Percentiles rank a stretch among this genome's conserved stretches.
Conservation (phyloP, 306 rosid genomes). For the Carpinus fangiana region DNA sequence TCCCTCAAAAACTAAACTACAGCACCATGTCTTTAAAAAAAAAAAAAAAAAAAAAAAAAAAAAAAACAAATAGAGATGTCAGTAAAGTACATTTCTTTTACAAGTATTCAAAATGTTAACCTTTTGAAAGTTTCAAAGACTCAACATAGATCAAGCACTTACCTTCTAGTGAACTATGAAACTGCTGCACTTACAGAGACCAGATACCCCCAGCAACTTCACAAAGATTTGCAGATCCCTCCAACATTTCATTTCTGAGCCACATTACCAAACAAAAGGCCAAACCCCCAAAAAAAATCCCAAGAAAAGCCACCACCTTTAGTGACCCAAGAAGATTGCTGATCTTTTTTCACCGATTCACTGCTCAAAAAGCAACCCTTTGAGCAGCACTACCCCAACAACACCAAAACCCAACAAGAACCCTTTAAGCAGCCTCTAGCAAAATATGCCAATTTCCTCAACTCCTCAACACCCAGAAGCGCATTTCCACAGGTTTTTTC, state of each 20-base stretch:
- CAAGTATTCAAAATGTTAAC: not conserved
- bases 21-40: not conserved
- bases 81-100: constrained; percentile 18
- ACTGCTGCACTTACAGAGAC: constrained; percentile 32
- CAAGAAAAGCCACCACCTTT: not conserved
- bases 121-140: constrained; percentile 22
- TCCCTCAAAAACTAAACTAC: not conserved
- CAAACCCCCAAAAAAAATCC: not conserved
- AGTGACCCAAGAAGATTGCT: not conserved
- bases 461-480: not conserved
- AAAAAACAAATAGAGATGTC: constrained; percentile 6
- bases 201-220: constrained; percentile 26
- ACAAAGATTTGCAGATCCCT: constrained; percentile 18
- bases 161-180: not conserved
- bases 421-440: not conserved
- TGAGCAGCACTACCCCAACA: not conserved
- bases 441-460: not conserved
- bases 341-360: not conserved
- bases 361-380: not conserved
- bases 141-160: not conserved
- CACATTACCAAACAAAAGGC: constrained; percentile 12
- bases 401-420: constrained; percentile 3
- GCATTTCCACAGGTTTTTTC: not conserved
- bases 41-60: not conserved
- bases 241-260: constrained; percentile 23